Conservation (phyloP, 176 grass and related monocot genomes). For the Cenchrus purpureus region DNA sequence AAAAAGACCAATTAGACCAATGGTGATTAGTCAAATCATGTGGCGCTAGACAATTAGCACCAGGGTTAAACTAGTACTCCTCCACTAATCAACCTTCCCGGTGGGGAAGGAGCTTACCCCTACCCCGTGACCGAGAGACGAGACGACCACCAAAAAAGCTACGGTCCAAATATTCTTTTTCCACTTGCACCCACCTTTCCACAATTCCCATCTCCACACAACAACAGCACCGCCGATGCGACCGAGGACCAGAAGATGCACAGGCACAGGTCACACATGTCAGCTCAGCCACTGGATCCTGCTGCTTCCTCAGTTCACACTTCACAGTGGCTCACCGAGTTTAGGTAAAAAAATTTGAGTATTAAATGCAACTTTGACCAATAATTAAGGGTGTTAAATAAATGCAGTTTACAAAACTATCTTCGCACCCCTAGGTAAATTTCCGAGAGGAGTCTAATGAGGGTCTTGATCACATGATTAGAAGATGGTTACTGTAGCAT, state of each 20-base stretch:
- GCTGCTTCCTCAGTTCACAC: no score
- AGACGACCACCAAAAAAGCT: slow-evolving; percentile 6
- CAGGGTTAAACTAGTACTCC: not conserved
- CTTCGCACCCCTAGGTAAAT: no score
- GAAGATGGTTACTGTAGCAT: no score
- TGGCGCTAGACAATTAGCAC: slow-evolving; percentile 21
- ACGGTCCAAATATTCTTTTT: not conserved
- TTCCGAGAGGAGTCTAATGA: no score
- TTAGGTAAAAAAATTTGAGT: no score
- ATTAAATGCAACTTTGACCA: no score
- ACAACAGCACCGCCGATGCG: not conserved
- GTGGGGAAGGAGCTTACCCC: not conserved
- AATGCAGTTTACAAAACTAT: no score
- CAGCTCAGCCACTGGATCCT: not conserved
- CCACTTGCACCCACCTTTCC: slow-evolving; percentile 7
- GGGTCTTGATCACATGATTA: no score
- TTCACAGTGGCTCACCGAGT: no score
- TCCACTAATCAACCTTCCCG: not conserved
- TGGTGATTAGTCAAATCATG: slow-evolving; percentile 50
- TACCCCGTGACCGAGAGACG: not conserved
- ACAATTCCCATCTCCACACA: slow-evolving; percentile 32
- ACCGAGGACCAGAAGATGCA: not conserved
- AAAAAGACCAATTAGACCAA: not conserved
- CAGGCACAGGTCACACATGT: slow-evolving; percentile 14
- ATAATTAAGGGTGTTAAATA: no score